These are phyloP conservation scores for Aegilops tauschii DNA, from an alignment of 176 grass and related monocot genomes.

Conservation along the genomic window DNA sequence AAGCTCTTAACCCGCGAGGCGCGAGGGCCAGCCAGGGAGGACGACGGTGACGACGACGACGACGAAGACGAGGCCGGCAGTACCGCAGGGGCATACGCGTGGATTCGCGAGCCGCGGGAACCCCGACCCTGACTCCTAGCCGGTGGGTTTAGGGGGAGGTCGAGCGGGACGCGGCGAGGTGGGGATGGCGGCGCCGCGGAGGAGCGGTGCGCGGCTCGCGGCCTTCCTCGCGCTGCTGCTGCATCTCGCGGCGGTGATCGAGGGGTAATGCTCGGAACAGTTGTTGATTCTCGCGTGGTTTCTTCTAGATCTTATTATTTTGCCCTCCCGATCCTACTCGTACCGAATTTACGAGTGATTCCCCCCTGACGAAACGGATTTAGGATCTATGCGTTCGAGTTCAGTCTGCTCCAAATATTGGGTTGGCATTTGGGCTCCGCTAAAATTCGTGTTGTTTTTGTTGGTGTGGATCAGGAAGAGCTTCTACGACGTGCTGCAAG, in stretches of 20 bases:
- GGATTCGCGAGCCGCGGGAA: background rate
- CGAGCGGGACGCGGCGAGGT: background rate
- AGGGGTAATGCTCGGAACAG: slow-evolving; percentile 34
- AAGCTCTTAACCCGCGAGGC: slow-evolving; percentile 33
- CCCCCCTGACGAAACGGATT: too few species aligned
- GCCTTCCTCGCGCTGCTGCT: slow-evolving; percentile 34
- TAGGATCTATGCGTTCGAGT: background rate
- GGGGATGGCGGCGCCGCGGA: slow-evolving; percentile 33
- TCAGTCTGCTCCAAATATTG: background rate
- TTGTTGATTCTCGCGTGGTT: background rate
- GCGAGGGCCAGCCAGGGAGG: background rate
- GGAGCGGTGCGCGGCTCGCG: slow-evolving; percentile 7
- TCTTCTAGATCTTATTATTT: slow-evolving; percentile 15
- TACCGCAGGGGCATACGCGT: background rate
- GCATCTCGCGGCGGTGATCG: slow-evolving; percentile 23
- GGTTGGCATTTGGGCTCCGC: background rate
- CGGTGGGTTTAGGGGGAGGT: background rate
- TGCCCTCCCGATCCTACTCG: too few species aligned
- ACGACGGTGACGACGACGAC: background rate
- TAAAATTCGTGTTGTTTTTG: background rate
- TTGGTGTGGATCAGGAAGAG: slow-evolving; percentile 57
- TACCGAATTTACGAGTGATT: too few species aligned
- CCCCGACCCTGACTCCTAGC: background rate
- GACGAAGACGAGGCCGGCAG: background rate
- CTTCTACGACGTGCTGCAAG: slow-evolving; percentile 93